These are phyloP conservation scores for Talaromyces ruber DNA, from an alignment of 495 filamentous ascomycete species.

Conservation along the genomic window DNA sequence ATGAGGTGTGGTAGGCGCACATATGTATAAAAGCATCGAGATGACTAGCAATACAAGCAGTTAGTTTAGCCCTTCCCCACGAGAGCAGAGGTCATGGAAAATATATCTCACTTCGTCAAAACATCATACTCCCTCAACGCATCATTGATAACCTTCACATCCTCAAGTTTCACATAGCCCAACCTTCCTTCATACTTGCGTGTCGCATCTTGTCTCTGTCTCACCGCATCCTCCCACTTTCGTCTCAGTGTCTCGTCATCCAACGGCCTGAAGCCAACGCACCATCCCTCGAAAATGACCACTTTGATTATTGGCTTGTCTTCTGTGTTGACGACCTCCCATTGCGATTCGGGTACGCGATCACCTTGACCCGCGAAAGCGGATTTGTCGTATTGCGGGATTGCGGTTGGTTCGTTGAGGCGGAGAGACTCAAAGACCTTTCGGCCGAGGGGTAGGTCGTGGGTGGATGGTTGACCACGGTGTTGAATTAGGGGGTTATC, in stretches of 20 bases:
- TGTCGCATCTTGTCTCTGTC: constrained; percentile 27
- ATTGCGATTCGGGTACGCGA: constrained; percentile 50
- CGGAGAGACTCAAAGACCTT: constrained; percentile 55
- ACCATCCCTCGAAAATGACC: constrained; percentile 88
- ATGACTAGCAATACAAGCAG: constrained; percentile 27
- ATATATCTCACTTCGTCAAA: constrained; percentile 59
- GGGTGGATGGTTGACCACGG: constrained; percentile 78
- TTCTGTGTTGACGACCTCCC: constrained; percentile 54
- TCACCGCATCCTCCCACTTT: constrained; percentile 48
- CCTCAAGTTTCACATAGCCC: constrained; percentile 52
- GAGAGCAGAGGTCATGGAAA: not conserved
- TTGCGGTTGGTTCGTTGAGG: constrained; percentile 39
- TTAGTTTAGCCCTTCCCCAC: not conserved
- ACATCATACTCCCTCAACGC: constrained; percentile 60
- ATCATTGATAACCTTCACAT: constrained; percentile 67
- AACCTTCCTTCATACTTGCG: constrained; percentile 36
- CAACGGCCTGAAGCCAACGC: constrained; percentile 74
- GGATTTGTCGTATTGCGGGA: constrained; percentile 82
- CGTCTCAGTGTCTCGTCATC: constrained; percentile 40
- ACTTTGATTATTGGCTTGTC: constrained; percentile 45
- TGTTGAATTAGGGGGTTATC: constrained; percentile 71
- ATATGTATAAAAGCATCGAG: constrained; percentile 84
- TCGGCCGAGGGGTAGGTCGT: constrained; percentile 62
- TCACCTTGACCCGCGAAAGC: constrained; percentile 72
- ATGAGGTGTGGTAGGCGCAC: constrained; percentile 27